phyloP scores from a whole-genome alignment of 129 eudicot species.

The Sambucus nigra region DNA sequence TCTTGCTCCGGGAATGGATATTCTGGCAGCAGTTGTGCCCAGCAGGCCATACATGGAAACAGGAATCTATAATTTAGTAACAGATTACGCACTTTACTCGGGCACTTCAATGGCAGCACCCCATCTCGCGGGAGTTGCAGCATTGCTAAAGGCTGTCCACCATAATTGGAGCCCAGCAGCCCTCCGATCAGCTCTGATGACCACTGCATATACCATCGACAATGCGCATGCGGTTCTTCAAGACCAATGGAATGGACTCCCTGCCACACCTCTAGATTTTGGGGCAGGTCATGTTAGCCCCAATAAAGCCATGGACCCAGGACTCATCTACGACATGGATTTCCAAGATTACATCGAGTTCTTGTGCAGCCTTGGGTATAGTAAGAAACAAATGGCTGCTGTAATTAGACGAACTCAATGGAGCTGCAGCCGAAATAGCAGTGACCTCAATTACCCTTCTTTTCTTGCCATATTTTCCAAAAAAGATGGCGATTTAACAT shows the following conservation, averaged over 20 bases:
- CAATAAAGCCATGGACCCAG: constrained; percentile 30
- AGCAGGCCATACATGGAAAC: constrained; percentile 16
- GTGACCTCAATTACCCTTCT: constrained; percentile 38
- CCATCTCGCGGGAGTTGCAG: constrained; percentile 37
- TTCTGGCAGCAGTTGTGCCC: constrained; percentile 35
- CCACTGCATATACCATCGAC: constrained; percentile 30
- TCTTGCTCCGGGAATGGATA: constrained; percentile 47
- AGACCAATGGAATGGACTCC: constrained; percentile 11
- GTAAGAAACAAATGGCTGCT: constrained; percentile 18
- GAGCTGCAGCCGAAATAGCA: constrained; percentile 11
- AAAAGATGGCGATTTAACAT: neutral
- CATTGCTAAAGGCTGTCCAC: constrained; percentile 32
- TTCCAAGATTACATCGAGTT: constrained; percentile 28
- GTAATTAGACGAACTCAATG: constrained; percentile 14
- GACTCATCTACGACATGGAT: constrained; percentile 27
- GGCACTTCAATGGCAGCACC: constrained; percentile 63
- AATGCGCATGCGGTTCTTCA: constrained; percentile 10
- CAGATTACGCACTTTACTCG: constrained; percentile 23
- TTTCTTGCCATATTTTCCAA: constrained; percentile 15
- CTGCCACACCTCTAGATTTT: constrained; percentile 24
- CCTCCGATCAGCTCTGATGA: constrained; percentile 49
- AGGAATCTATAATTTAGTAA: constrained; percentile 13
- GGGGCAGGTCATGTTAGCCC: constrained; percentile 39
- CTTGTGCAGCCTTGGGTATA: constrained; percentile 27
- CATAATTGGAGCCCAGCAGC: constrained; percentile 55